Conservation (phyloP, 192 early-diverging fungal genomes). For the Umbelopsis sp. region DNA sequence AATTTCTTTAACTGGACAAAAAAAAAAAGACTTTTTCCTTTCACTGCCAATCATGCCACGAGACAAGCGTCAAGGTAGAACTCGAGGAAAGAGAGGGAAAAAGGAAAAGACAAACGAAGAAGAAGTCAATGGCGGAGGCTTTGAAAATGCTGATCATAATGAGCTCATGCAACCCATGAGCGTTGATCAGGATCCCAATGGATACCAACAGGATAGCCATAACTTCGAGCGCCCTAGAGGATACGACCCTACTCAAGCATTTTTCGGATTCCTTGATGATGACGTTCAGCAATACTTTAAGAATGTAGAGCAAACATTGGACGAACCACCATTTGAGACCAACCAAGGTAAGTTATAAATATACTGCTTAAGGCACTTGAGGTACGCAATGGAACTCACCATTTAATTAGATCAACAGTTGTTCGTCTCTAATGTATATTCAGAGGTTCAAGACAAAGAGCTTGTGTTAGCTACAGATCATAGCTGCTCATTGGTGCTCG, state of each 20-base stretch:
- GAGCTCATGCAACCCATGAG: not conserved
- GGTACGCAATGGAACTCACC: not conserved
- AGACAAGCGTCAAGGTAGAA: constrained; percentile 26
- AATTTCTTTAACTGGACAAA: not conserved
- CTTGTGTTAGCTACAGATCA: constrained; percentile 73
- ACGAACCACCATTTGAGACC: constrained; percentile 59
- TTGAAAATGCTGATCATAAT: constrained; percentile 2
- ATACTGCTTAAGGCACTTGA: not conserved
- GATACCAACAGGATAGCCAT: constrained; percentile 22
- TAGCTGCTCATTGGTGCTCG: constrained; percentile 75
- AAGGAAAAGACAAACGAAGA: constrained; percentile 20
- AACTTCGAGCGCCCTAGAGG: constrained; percentile 32
- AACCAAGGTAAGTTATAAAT: constrained; percentile 49
- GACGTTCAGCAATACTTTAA: constrained; percentile 61
- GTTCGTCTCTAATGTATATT: constrained; percentile 79
- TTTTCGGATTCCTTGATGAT: constrained; percentile 55
- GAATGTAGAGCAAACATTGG: constrained; percentile 60
- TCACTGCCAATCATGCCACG: constrained; percentile 21
- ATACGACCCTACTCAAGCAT: constrained; percentile 28
- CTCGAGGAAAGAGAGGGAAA: constrained; percentile 27
- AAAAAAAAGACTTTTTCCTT: not conserved
- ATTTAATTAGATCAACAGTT: constrained; percentile 51
- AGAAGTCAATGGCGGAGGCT: not conserved
- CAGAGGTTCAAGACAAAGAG: constrained; percentile 76
- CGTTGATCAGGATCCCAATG: constrained; percentile 5